Base-by-base conservation (phyloP, 305 asterid species). In the Ajuga reptans region DNA sequence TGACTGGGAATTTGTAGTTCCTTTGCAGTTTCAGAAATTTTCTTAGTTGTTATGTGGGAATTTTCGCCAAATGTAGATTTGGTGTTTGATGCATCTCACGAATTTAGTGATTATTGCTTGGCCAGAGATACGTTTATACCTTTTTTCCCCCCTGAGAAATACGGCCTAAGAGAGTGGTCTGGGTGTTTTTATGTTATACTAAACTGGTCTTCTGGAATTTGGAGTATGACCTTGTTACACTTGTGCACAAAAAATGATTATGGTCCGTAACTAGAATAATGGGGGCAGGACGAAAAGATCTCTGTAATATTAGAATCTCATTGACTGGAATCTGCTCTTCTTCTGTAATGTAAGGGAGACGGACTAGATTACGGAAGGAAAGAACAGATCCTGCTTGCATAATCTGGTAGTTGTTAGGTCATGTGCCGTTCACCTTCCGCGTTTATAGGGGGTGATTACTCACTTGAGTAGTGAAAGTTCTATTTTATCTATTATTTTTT, bases 1-100 rank as follows among this genome's bases (percentile, higher is more conserved):
- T 46, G 33, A 47, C 67, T 72, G 6, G 18, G 33, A 72, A 6
- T 72, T 72, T 39, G 12, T 18, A 5, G 27, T 24, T 31, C 1
- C 49, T 12, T 1, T 64, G 64, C 31, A 52, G 73, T 17, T 39
- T 37, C 15, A 12, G 37, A 39, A 14, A 15, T 39, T 31, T 5
- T 16, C 72, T 53, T 37, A 45, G 75, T 37, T 50, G 54, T 62
- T 39, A 16, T 24, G 50, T 60, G 67, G 46, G 54, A 41, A 49
- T 42, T 39, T 29, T 63, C 5, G 9, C 37, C 50, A 0, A 46
- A 6, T 45, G 37, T 69, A 54, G 53, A 36, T 31, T 18, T 66
- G 36, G 56, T 55, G 34, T 63, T 70, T 54, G 51, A 21, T 9
- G 11, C 14, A 17, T 58, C 56, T 58, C 46, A 51, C 1, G 15